Percentiles rank a stretch among this genome's conserved stretches.
Conservation (phyloP, 441 rosid species). For the Jatropha podagrica region DNA sequence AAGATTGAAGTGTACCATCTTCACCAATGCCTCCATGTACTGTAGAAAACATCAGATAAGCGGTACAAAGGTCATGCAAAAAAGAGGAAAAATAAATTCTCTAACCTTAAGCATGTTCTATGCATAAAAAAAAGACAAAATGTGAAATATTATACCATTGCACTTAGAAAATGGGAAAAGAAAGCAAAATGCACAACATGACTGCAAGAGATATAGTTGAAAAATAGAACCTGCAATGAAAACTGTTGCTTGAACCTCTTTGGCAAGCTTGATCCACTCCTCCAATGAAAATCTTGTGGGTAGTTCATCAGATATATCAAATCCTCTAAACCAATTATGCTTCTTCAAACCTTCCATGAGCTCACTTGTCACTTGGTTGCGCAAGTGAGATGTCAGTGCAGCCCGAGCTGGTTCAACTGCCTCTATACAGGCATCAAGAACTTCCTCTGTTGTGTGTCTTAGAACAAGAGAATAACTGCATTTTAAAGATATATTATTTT, state of each 20-base stretch:
- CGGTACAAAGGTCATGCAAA: neutral
- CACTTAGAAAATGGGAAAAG: neutral
- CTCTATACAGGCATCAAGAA: slow-evolving; percentile 84
- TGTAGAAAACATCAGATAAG: slow-evolving; percentile 36
- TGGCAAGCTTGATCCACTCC: slow-evolving; percentile 79
- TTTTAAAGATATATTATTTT: slow-evolving; percentile 23
- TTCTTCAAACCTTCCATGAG: slow-evolving; percentile 64
- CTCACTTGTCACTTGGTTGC: slow-evolving; percentile 75
- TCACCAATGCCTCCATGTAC: slow-evolving; percentile 99
- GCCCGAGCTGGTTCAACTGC: slow-evolving; percentile 85
- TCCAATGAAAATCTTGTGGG: slow-evolving; percentile 59
- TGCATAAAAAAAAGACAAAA: neutral
- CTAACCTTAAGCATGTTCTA: neutral
- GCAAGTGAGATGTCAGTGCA: slow-evolving; percentile 72
- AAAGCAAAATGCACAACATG: neutral
- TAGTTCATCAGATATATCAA: slow-evolving; percentile 71
- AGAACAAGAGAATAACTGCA: slow-evolving; percentile 90
- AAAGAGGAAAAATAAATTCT: neutral
- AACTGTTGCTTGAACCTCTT: slow-evolving; percentile 70
- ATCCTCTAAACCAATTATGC: slow-evolving; percentile 79
- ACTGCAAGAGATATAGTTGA: neutral
- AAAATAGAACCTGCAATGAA: slow-evolving; percentile 76
- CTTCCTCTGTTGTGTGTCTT: slow-evolving; percentile 98
- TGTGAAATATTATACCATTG: neutral
- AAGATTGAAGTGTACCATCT: slow-evolving; percentile 87